Evolutionary conservation across 441 rosid genomes (phyloP).

Genomic region (Pelargonium hybrid): DNA sequence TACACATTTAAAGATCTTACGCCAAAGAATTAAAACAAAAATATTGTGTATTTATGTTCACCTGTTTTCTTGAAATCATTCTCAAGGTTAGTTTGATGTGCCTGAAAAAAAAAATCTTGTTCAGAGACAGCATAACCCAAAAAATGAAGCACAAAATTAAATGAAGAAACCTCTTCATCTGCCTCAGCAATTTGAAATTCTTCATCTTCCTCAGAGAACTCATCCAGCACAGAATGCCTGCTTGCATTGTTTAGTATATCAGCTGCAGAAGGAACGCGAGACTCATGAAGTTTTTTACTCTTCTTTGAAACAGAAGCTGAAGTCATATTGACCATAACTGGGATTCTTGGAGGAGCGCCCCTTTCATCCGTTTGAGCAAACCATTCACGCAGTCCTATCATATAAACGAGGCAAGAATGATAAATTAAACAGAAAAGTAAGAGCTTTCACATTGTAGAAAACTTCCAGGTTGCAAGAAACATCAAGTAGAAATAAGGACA

Average conservation of each 20-base stretch:
- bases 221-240: conserved; percentile 77
- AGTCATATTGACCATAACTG: conserved; percentile 96
- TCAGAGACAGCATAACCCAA: not conserved
- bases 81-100: conserved; percentile 36
- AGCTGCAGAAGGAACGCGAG: conserved; percentile 32
- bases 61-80: conserved; percentile 56
- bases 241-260: conserved; percentile 57
- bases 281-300: conserved; percentile 29
- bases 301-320: conserved; percentile 53
- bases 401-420: conserved; percentile 12
- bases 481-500: not conserved
- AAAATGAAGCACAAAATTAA: conserved; percentile 1
- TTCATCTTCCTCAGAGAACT: conserved; percentile 90
- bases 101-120: conserved; percentile 31
- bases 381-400: conserved; percentile 90
- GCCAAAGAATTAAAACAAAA: conserved; percentile 1
- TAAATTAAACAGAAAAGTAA: conserved; percentile 14
- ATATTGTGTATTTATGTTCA: conserved; percentile 18
- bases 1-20: not conserved
- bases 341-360: conserved; percentile 84
- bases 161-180: conserved; percentile 63
- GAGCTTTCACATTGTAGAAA: not conserved
- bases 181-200: conserved; percentile 81
- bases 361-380: conserved; percentile 94
- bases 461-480: conserved; percentile 2